These are phyloP conservation scores for Helianthus tuberosus DNA, from an alignment of 129 eudicot genomes.

Conservation along the genomic window DNA sequence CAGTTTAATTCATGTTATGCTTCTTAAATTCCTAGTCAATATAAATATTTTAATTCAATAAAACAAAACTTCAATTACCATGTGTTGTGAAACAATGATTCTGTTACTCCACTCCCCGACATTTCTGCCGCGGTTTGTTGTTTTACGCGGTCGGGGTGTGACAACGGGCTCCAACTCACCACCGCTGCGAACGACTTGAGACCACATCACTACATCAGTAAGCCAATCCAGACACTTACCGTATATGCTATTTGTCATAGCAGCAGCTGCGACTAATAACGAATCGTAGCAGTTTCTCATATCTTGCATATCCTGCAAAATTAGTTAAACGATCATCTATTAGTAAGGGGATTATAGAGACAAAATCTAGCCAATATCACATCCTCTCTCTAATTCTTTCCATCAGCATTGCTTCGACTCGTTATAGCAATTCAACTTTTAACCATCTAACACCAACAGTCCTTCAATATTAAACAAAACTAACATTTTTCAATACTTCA, in stretches of 20 bases:
- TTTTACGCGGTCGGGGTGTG: too few relatives aligned
- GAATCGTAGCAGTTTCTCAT: slow-evolving; percentile 82
- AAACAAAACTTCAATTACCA: too few relatives aligned
- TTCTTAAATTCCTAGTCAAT: too few relatives aligned
- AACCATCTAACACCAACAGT: neutral
- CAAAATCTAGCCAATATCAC: neutral
- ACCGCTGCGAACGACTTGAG: too few relatives aligned
- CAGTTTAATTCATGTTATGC: too few relatives aligned
- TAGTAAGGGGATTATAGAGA: neutral
- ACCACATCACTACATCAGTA: too few relatives aligned
- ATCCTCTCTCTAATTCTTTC: slow-evolving; percentile 1
- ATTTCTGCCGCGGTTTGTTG: too few relatives aligned
- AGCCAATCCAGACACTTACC: slow-evolving; percentile 47
- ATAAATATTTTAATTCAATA: too few relatives aligned
- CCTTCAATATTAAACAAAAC: neutral
- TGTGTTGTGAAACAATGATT: too few relatives aligned
- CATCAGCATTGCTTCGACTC: slow-evolving; percentile 15
- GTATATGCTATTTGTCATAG: slow-evolving; percentile 77
- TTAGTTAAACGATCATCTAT: neutral
- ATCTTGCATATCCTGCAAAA: slow-evolving; percentile 82
- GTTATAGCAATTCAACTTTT: neutral
- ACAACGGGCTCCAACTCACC: too few relatives aligned
- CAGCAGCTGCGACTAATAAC: slow-evolving; percentile 90
- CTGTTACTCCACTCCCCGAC: too few relatives aligned
- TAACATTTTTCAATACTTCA: too few relatives aligned